Percentiles rank a stretch among this genome's conserved stretches.
Evolutionary conservation across 495 filamentous ascomycete species (phyloP).

Genomic region (Polyplosphaeria fusca): DNA sequence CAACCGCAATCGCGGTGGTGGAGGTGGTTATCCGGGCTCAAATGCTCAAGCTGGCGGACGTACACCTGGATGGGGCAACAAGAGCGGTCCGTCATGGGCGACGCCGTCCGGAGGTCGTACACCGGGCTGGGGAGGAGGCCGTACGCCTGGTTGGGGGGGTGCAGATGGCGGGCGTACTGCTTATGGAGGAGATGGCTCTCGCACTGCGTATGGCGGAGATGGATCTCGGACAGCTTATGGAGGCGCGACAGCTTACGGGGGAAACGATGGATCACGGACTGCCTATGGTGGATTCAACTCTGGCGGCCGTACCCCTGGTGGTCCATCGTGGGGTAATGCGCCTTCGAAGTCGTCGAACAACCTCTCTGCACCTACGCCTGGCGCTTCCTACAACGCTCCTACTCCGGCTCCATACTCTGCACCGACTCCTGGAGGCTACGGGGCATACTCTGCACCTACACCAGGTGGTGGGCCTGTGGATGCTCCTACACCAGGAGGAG

Average conservation of each 20-base stretch:
- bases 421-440: constrained; percentile 41
- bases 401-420: constrained; percentile 49
- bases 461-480: constrained; percentile 39
- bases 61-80: constrained; percentile 51
- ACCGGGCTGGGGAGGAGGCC: constrained; percentile 60
- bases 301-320: constrained; percentile 37
- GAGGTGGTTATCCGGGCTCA: constrained; percentile 41
- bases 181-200: constrained; percentile 35
- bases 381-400: constrained; percentile 59
- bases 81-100: constrained; percentile 39
- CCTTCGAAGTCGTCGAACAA: constrained; percentile 36
- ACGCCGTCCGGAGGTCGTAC: constrained; percentile 58
- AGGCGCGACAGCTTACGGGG: constrained; percentile 40
- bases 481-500: constrained; percentile 29
- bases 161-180: constrained; percentile 42
- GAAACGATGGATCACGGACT: constrained; percentile 51
- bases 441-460: constrained; percentile 35
- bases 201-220: constrained; percentile 51
- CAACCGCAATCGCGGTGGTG: constrained; percentile 48
- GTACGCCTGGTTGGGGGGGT: constrained; percentile 47
- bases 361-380: constrained; percentile 73
- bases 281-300: constrained; percentile 66
- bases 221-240: constrained; percentile 73
- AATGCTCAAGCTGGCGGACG: constrained; percentile 55
- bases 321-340: constrained; percentile 35